phyloP scores from a whole-genome alignment of 306 rosid species.

The Cicer judaicum region DNA sequence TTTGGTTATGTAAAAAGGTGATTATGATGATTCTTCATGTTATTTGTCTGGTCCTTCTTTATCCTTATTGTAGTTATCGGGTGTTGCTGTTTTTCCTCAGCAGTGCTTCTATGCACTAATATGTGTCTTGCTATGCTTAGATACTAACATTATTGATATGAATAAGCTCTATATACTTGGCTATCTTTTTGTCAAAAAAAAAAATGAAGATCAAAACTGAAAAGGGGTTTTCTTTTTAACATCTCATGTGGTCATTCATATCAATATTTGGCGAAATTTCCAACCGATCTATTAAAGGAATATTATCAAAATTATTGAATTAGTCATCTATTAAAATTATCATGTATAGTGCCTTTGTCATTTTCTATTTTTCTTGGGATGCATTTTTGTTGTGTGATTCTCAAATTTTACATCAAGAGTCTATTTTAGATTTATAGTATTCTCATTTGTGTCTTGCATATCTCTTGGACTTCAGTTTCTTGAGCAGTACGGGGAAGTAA shows the following conservation, averaged over 20 bases:
- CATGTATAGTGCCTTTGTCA: background rate
- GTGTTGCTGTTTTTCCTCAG: conserved; percentile 21
- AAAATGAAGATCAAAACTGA: background rate
- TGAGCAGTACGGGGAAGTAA: conserved; percentile 96
- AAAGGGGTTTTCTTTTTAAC: background rate
- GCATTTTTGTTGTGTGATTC: conserved; percentile 14
- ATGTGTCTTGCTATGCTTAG: background rate
- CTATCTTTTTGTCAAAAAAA: background rate
- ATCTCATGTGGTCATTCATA: background rate
- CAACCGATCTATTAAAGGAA: background rate
- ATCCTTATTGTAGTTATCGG: conserved; percentile 5
- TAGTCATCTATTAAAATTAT: conserved; percentile 27
- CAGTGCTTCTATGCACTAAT: conserved; percentile 28
- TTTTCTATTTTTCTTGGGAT: conserved; percentile 4
- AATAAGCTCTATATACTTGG: background rate
- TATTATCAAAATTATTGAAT: conserved; percentile 25
- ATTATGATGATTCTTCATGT: conserved; percentile 44
- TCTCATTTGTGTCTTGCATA: conserved; percentile 41
- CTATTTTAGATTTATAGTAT: conserved; percentile 31
- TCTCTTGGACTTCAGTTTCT: conserved; percentile 78
- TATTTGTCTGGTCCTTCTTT: conserved; percentile 24
- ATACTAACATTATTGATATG: background rate
- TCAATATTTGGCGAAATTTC: background rate
- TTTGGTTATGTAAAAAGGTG: conserved; percentile 94
- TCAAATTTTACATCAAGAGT: conserved; percentile 12